Evolutionary conservation across 345 rosid species (phyloP), one percentile per base, ranked within the genome.

Genomic region (Salix brachista): DNA sequence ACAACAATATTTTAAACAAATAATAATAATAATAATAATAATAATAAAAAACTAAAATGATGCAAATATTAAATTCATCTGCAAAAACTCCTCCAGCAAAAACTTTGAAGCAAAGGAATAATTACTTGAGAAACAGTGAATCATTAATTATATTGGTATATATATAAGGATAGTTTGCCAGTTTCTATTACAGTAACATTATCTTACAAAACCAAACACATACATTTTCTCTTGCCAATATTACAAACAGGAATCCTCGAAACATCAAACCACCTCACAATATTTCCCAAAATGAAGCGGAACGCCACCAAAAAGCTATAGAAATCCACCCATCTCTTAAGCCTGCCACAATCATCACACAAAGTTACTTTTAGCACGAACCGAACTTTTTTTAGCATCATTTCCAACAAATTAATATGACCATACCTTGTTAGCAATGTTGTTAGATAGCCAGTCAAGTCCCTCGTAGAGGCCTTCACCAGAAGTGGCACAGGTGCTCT

Each of bases 401-500:
- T n/a, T 56, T 56, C 28, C 4, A n/a, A 1, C 10, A 10, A 56
- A 11, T 11, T 3, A 23, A 3, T 9, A 56, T 23, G 62, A 56
- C 26, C 62, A 3, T 68, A 68, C 79, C 73, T 39, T 76, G 79
- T 41, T 76, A 56, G 79, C 79, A 68, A 76, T 76, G n/a, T 76
- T 76, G 61, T 56, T 76, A 25, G 79, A 76, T 41, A 76, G 79
- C 79, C 79, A 76, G 25, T 76, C 79, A 19, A 76, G 69, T 5
- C 73, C 79, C 58, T 76, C 79, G 8, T 68, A 68, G 14, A 76
- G 79, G 3, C 79, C 79, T 18, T 76, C 79, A 30, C 77, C 77
- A 64, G 77, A 74, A 25, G 67, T 72, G 26, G 75, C 75, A 60
- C 67, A 72, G 30, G 78, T 75, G 65, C 78, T 75, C 78, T 75